Evolutionary conservation across 306 rosid species (phyloP).

Genomic region (Quercus agrifolia): DNA sequence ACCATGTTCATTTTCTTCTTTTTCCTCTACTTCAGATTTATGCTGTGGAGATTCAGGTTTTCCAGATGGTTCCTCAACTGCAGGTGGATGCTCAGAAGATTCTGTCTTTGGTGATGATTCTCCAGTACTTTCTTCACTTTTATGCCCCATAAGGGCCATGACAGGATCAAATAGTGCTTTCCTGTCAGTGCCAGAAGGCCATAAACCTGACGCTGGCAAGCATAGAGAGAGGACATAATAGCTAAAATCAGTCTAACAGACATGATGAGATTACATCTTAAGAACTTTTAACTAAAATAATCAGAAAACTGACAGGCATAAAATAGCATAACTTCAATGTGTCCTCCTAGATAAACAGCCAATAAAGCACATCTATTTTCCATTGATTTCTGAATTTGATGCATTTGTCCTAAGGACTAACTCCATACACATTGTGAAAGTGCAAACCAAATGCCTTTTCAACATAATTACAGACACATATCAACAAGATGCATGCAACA

Average conservation of each 20-base stretch:
- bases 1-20: conserved; percentile 26
- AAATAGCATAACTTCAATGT: not conserved
- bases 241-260: conserved; percentile 22
- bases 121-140: conserved; percentile 43
- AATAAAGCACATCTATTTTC: not conserved
- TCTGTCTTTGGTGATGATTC: conserved; percentile 43
- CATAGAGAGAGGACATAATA: conserved; percentile 19
- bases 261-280: not conserved
- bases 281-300: not conserved
- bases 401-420: not conserved
- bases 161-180: conserved; percentile 71
- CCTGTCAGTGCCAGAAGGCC: conserved; percentile 64
- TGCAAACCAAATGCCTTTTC: not conserved
- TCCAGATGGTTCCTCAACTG: conserved; percentile 36
- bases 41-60: conserved; percentile 42
- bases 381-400: not conserved
- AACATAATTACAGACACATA: not conserved
- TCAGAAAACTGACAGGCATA: not conserved
- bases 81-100: conserved; percentile 37
- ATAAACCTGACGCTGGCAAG: conserved; percentile 64
- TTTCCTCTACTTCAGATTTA: conserved; percentile 36
- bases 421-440: not conserved
- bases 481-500: not conserved
- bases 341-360: not conserved
- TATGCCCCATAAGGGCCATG: conserved; percentile 73